Conservation (phyloP, 805 yeast genomes). For the Metschnikowia lochheadii region DNA sequence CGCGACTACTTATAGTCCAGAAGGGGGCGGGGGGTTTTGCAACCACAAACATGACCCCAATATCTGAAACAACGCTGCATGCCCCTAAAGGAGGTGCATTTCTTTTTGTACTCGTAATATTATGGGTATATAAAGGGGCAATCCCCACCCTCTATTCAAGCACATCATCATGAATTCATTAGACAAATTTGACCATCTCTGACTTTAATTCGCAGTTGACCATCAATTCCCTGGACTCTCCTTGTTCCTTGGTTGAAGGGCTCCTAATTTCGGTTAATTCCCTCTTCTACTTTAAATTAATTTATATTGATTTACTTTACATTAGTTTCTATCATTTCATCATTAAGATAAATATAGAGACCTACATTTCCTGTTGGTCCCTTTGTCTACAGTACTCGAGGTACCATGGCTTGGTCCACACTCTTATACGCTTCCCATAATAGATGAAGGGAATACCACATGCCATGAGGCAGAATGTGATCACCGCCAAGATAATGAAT, state of each 20-base stretch:
- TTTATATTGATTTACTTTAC: too few relatives aligned
- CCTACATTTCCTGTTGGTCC: constrained; percentile 9
- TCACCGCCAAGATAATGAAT: constrained; percentile 55
- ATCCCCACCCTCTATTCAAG: too few relatives aligned
- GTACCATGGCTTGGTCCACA: constrained; percentile 55
- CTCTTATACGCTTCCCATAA: constrained; percentile 59
- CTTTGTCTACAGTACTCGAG: constrained; percentile 15
- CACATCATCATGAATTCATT: background rate
- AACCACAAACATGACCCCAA: background rate
- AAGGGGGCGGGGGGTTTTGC: background rate
- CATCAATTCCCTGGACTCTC: too few relatives aligned
- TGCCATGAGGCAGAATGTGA: constrained; percentile 57
- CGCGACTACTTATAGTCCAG: background rate
- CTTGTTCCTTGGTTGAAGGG: too few relatives aligned
- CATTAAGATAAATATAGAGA: background rate
- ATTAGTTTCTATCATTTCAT: too few relatives aligned
- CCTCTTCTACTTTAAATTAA: too few relatives aligned
- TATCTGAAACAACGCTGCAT: constrained; percentile 1
- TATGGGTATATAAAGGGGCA: background rate
- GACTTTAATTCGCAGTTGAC: too few relatives aligned
- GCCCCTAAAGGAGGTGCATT: background rate
- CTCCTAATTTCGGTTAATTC: too few relatives aligned
- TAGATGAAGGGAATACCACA: constrained; percentile 53
- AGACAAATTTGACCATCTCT: background rate
- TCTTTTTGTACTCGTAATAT: background rate